Evolutionary conservation across 2,329 filamentous ascomycete species (phyloP), one percentile per base, ranked within the genome.

Genomic region (Claviceps africana): DNA sequence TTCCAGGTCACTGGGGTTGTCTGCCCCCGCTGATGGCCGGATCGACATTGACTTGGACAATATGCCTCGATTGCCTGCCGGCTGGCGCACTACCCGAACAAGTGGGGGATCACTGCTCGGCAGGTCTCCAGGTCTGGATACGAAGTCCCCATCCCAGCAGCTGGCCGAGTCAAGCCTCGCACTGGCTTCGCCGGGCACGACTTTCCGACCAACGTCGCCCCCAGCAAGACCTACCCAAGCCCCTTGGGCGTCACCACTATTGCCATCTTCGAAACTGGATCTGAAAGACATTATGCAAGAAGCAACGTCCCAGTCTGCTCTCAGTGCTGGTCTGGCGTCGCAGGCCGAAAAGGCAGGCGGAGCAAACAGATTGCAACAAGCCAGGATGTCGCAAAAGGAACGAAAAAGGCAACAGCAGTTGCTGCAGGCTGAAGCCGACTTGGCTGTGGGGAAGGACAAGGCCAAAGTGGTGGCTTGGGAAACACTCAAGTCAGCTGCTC

Each of bases 381-480:
- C 68, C 0, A 95, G 87, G 64, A 68, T 95, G 58, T 95, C 90
- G 0, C 93, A 97, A 60, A 95, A 93, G 62, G 90, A 96, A 65
- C 82, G 89, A 22, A 97, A 95, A 70, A 86, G 80, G 62, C 80
- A 89, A 57, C 80, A 88, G 60, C 80, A 88, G 60, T 84, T 88
- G 60, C 76, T 81, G 55, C 80, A 86, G 60, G 70, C 75, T 25
- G 69, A 64, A 25, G 64, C 71, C 37, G 69, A 75, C 54, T 68
- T 66, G 33, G 66, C 70, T 8, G 67, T 69, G 7, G 61, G 62
- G 40, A 60, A 62, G n/a, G 62, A 63, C 33, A 58, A 60, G 33
- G 42, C 56, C 13, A 65, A 57, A 30, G 55, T 55, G n/a, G 66
- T 67, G 21, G 70, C 75, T 2, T 76, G 76, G 72, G 72, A 74